These are phyloP conservation scores for Scheffersomyces coipomensis DNA, from an alignment of 805 yeast genomes.

Conservation along the genomic window DNA sequence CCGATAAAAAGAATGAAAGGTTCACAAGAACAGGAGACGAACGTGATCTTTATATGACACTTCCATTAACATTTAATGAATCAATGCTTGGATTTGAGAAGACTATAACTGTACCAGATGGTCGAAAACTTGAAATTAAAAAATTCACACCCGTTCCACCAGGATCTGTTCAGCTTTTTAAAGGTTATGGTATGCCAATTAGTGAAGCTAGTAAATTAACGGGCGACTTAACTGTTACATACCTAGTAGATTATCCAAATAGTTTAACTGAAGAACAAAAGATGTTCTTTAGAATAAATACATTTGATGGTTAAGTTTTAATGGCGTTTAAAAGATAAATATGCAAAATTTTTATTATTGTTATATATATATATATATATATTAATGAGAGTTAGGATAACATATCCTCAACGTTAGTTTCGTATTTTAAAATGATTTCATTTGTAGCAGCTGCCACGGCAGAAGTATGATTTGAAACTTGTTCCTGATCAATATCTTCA, in stretches of 20 bases:
- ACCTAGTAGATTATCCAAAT: slow-evolving; percentile 82
- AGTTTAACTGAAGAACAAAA: slow-evolving; percentile 71
- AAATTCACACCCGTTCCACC: slow-evolving; percentile 85
- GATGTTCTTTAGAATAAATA: too few species aligned
- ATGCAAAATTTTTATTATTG: too few species aligned
- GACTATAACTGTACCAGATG: slow-evolving; percentile 79
- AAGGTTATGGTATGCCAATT: slow-evolving; percentile 94
- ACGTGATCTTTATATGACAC: slow-evolving; percentile 64
- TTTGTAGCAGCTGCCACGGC: slow-evolving; percentile 5
- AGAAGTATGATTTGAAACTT: slow-evolving; percentile 1
- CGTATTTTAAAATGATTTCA: slow-evolving; percentile 10
- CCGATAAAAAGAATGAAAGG: slow-evolving; percentile 77
- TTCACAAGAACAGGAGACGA: slow-evolving; percentile 86
- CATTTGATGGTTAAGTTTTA: too few species aligned
- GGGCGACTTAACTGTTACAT: slow-evolving; percentile 79
- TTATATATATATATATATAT: background rate
- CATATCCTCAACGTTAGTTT: slow-evolving; percentile 11
- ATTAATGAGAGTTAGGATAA: slow-evolving; percentile 4
- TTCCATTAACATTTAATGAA: slow-evolving; percentile 82
- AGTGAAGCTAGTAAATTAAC: slow-evolving; percentile 74
- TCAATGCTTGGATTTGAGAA: slow-evolving; percentile 82
- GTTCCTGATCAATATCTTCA: slow-evolving; percentile 1
- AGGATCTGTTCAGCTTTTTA: slow-evolving; percentile 68
- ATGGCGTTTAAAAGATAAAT: too few species aligned
- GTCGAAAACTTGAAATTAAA: slow-evolving; percentile 75